Percentiles rank a stretch among this genome's conserved stretches.
Conservation (phyloP, 768 basidiomycete species). For the Strobilomyces echinocephalus region DNA sequence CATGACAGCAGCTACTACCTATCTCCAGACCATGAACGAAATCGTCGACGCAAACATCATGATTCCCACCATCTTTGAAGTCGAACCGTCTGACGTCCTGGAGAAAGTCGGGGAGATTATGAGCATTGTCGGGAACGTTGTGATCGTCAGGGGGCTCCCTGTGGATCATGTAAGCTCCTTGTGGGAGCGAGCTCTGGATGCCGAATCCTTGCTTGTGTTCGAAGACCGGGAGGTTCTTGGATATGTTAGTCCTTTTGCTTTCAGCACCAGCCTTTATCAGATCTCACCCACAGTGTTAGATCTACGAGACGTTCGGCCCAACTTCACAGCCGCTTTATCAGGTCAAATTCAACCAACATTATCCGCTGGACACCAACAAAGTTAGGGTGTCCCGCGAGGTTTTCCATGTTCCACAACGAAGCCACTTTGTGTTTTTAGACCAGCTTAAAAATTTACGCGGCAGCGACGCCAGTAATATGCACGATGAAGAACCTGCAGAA, state of each 20-base stretch:
- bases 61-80: slow-evolving; percentile 59
- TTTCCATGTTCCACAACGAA: slow-evolving; percentile 77
- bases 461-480: slow-evolving; percentile 90
- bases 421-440: slow-evolving; percentile 78
- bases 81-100: slow-evolving; percentile 59
- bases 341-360: slow-evolving; percentile 68
- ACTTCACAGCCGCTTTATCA: slow-evolving; percentile 88
- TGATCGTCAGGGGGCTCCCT: slow-evolving; percentile 63
- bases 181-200: slow-evolving; percentile 70
- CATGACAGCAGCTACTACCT: slow-evolving; percentile 35
- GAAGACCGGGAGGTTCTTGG: slow-evolving; percentile 88
- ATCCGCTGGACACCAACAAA: slow-evolving; percentile 55
- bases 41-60: slow-evolving; percentile 51
- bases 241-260: slow-evolving; percentile 52
- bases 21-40: slow-evolving; percentile 70
- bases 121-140: slow-evolving; percentile 67
- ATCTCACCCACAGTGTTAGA: slow-evolving; percentile 37
- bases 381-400: slow-evolving; percentile 57
- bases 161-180: slow-evolving; percentile 41
- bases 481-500: slow-evolving; percentile 90
- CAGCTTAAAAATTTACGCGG: slow-evolving; percentile 71
- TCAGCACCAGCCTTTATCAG: slow-evolving; percentile 8
- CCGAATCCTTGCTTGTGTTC: slow-evolving; percentile 87
- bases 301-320: slow-evolving; percentile 95
- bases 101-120: slow-evolving; percentile 77